Evolutionary conservation across 1,284 basidiomycete species (phyloP), one percentile per base, ranked within the genome.

Genomic region (Chalciporus sp.): DNA sequence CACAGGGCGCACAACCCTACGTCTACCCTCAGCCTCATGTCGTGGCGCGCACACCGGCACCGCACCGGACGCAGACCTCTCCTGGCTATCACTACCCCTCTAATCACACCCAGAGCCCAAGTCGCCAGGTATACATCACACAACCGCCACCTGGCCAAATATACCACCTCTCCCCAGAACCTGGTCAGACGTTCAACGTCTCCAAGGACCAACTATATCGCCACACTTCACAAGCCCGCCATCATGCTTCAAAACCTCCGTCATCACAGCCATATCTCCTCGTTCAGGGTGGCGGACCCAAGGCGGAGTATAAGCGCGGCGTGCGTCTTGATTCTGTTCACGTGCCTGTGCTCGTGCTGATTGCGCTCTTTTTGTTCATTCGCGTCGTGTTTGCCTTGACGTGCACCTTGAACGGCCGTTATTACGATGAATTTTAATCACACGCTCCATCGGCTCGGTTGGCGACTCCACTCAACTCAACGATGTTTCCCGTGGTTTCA

Each of bases 131-230:
- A 10, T 71, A 66, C 23, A 49, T 49, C 37, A 46, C 58, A 35
- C 67, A 70, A n/a, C 66, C 69, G 1, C 69, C 67, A 4, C 67
- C 65, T 1, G 63, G 67, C 16, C 68, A 72, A 49, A 52, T 67
- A 51, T 69, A 68, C 47, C 56, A 61, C 12, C 12, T 46, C 16
- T 50, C 61, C 0, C 35, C 35, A 2, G 35, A 16, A n/a, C 48
- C 60, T 10, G 57, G 57, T 39, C 46, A 57, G 2, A 48, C 58
- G 17, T 33, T 56, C 31, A 57, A 57, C 27, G 23, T 14, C 19
- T 55, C 62, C 50, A 61, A 60, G n/a, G 65, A 66, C 33, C 48
- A 64, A 1, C 47, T 58, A 7, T 23, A 66, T 42, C 61, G 55
- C 16, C 57, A 56, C 16, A 11, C 64, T 0, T 67, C 66, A 2